Conservation (phyloP, 495 filamentous ascomycete species). For the Trichoderma reesei region DNA sequence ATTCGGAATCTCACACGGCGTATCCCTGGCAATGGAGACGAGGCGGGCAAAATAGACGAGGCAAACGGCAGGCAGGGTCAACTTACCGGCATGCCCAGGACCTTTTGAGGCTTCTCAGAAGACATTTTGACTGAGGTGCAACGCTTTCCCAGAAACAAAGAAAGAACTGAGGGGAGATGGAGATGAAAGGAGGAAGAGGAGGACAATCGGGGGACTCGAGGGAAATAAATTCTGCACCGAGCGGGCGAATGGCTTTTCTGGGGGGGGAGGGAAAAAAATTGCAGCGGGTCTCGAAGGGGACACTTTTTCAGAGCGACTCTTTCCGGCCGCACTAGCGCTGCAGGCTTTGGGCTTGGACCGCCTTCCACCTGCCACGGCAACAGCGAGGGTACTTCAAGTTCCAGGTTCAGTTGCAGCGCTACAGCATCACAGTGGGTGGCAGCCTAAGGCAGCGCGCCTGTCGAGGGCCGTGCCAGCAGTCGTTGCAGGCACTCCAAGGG, state of each 20-base stretch:
- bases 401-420: not conserved
- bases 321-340: constrained; percentile 18
- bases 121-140: constrained; percentile 54
- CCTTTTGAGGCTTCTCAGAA: constrained; percentile 32
- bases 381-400: not conserved
- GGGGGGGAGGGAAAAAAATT: constrained; percentile 36
- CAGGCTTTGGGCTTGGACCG: not conserved
- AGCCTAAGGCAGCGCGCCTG: not conserved
- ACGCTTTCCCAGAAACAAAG: constrained; percentile 31
- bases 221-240: constrained; percentile 15
- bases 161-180: constrained; percentile 28
- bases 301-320: constrained; percentile 31
- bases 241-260: constrained; percentile 17
- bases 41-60: constrained; percentile 11
- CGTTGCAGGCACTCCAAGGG: constrained; percentile 3
- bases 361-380: constrained; percentile 13
- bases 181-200: constrained; percentile 17
- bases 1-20: not conserved
- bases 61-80: constrained; percentile 5
- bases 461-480: not conserved
- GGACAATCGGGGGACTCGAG: constrained; percentile 19
- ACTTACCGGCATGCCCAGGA: constrained; percentile 87
- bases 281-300: constrained; percentile 24
- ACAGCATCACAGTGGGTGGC: not conserved
- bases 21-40: not conserved